phyloP scores from a whole-genome alignment of 2,329 filamentous ascomycete species.

The Cadophora gregata region DNA sequence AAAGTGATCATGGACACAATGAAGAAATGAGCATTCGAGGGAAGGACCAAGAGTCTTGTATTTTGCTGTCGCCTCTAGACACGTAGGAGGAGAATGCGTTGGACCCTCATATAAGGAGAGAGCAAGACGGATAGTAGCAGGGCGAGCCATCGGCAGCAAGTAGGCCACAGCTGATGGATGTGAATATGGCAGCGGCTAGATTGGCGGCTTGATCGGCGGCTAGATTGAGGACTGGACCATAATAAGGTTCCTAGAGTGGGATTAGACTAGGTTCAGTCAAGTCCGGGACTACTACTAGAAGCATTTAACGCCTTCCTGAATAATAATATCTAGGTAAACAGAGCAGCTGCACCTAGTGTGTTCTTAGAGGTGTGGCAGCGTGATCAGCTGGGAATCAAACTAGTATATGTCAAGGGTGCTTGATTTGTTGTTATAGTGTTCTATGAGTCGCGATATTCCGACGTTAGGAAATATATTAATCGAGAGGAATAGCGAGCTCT shows the following conservation, averaged over 20 bases:
- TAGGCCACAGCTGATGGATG: slow-evolving; percentile 1
- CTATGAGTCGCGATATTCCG: too few species aligned
- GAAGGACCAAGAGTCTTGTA: background rate
- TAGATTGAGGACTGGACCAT: slow-evolving; percentile 19
- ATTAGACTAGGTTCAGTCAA: background rate
- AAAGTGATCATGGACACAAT: slow-evolving; percentile 29
- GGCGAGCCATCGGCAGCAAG: slow-evolving; percentile 10
- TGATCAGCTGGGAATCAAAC: too few species aligned
- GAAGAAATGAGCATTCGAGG: background rate
- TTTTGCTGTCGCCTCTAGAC: slow-evolving; percentile 12
- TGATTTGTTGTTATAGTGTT: too few species aligned
- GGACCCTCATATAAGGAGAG: slow-evolving; percentile 25
- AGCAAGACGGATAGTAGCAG: slow-evolving; percentile 25
- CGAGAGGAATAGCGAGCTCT: too few species aligned
- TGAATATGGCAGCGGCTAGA: slow-evolving; percentile 16
- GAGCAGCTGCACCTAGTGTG: too few species aligned
- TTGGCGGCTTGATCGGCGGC: slow-evolving; percentile 15
- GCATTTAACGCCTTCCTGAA: too few species aligned
- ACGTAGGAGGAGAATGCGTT: slow-evolving; percentile 8
- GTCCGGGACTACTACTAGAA: slow-evolving; percentile 2
- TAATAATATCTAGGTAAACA: too few species aligned
- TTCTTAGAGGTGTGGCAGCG: too few species aligned
- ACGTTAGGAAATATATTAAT: too few species aligned
- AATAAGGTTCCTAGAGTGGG: slow-evolving; percentile 17
- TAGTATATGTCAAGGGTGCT: too few species aligned